A percentile compares a stretch with the other conserved stretches of the same genome.
Evolutionary conservation across 2,329 filamentous ascomycete genomes (phyloP).

Genomic region (Aspergillus sp.): DNA sequence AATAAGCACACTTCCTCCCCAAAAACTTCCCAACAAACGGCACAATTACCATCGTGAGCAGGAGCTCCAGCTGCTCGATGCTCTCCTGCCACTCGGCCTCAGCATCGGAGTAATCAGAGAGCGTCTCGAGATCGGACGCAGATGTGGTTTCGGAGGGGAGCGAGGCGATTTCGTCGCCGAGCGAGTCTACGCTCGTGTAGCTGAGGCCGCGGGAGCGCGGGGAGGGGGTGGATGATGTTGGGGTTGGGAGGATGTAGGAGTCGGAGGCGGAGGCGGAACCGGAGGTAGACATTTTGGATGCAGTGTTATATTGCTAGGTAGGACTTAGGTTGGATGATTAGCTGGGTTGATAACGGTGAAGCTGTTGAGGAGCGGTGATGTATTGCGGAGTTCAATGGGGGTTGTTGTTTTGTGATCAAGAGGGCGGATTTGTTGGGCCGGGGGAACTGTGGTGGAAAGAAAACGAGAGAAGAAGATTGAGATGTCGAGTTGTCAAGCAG

Average conservation of each 20-base stretch:
- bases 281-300: slow-evolving; percentile 26
- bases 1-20: slow-evolving; percentile 91
- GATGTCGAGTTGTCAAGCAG: slow-evolving; percentile 28
- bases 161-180: slow-evolving; percentile 36
- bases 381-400: background rate
- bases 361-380: background rate
- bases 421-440: background rate
- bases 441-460: background rate
- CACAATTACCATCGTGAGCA: slow-evolving; percentile 91
- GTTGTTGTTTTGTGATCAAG: background rate
- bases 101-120: slow-evolving; percentile 63
- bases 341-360: background rate
- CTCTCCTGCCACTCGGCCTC: slow-evolving; percentile 95
- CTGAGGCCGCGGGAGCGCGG: slow-evolving; percentile 27
- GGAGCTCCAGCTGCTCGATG: slow-evolving; percentile 86
- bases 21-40: slow-evolving; percentile 94
- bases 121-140: slow-evolving; percentile 41
- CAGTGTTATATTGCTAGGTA: background rate
- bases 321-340: slow-evolving; percentile 2
- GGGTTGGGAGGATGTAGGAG: slow-evolving; percentile 36
- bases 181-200: slow-evolving; percentile 42
- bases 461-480: slow-evolving; percentile 9
- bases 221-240: slow-evolving; percentile 42
- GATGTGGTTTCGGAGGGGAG: slow-evolving; percentile 42
- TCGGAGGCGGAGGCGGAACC: slow-evolving; percentile 22